Evolutionary conservation across 306 rosid species (phyloP), one percentile per base, ranked within the genome.

Genomic region (Medicago lupulina): DNA sequence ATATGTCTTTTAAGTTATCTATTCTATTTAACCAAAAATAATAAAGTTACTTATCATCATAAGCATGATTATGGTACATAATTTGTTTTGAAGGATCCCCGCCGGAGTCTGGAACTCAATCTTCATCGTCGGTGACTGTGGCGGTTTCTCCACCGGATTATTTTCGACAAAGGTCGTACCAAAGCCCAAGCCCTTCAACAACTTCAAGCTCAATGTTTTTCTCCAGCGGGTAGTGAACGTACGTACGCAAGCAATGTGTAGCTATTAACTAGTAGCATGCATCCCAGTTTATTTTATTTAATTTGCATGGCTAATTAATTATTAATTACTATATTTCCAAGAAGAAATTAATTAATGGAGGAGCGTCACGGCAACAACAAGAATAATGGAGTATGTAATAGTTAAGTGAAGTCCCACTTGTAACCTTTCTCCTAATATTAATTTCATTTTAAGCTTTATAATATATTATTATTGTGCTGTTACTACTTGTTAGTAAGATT

Each of bases 121-220:
- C 92, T 0, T 59, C 87, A 0, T 94, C 96, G 0, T 87, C 95
- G 6, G 97, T 91, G 82, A 94, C 98, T 0, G 93, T 94, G 77
- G 97, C 96, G 0, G 79, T 88, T 58, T 92, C 98, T 1, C 97
- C 98, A 2, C 89, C 95, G 43, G 96, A 91, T 64, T 83, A 91
- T 74, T 89, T 91, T 75, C 78, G 86, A 86, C 96, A 86, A 68
- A 85, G 88, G 69, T 69, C 92, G 0, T 90, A 85, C 47, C 93
- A 87, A 36, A 77, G 83, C 7, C 43, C 79, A 11, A 81, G 89
- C 36, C 87, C 92, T 4, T 87, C 96, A 41, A 80, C 84, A 38
- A 87, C 89, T 44, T 84, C 91, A 68, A 83, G 86, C 86, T 89
- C 93, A 75, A 78, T 87, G 77, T 91, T 87, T 87, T 88, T 88